A percentile compares a stretch with the other conserved stretches of the same genome.
Conservation (phyloP, 176 grass and related monocot genomes). For the Cenchrus purpureus region DNA sequence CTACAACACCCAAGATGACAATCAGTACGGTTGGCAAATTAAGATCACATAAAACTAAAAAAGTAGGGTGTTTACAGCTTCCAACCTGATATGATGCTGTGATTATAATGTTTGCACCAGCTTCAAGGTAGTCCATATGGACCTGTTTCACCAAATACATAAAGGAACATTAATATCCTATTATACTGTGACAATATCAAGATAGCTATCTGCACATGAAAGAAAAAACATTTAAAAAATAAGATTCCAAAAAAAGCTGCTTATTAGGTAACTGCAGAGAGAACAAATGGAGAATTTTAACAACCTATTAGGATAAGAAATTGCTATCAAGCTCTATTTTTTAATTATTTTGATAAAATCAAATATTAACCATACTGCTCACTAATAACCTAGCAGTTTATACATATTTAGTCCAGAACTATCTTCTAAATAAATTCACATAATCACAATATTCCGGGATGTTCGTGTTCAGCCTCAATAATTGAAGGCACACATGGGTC, state of each 20-base stretch:
- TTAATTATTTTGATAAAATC: not conserved
- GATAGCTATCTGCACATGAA: not conserved
- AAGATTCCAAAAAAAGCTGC: not conserved
- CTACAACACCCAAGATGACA: constrained; percentile 45
- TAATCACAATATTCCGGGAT: not conserved
- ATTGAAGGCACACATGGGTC: not conserved
- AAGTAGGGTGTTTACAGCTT: not conserved
- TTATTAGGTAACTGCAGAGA: not conserved
- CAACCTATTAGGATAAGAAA: not conserved
- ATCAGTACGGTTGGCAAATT: not conserved
- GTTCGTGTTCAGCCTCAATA: not conserved
- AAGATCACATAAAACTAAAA: constrained; percentile 11
- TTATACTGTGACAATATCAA: constrained; percentile 3
- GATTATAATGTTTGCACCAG: constrained; percentile 85
- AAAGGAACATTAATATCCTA: constrained; percentile 10
- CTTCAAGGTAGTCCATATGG: constrained; percentile 90
- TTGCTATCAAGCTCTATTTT: not conserved
- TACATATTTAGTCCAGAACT: not conserved
- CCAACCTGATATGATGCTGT: constrained; percentile 94
- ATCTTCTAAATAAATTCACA: not conserved
- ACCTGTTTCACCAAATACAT: constrained; percentile 61
- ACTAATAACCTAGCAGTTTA: not conserved
- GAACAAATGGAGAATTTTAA: not conserved
- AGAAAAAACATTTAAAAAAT: not conserved
- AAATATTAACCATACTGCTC: not conserved